Conservation (phyloP, 805 yeast species). For the Brettanomyces sp. region DNA sequence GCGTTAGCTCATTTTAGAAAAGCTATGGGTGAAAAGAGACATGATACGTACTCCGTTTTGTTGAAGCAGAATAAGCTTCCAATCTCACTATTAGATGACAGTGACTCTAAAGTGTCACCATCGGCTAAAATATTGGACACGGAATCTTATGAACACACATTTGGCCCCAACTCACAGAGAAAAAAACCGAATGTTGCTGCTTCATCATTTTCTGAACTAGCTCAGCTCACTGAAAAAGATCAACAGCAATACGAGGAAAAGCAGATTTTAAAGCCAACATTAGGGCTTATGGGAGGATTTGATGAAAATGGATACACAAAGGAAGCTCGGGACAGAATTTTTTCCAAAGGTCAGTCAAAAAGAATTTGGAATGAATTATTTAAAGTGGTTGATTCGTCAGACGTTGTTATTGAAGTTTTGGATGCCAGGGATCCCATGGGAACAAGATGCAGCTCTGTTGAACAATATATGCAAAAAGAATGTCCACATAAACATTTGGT, state of each 20-base stretch:
- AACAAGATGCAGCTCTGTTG: slow-evolving; percentile 88
- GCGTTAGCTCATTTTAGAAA: slow-evolving; percentile 90
- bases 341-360: slow-evolving; percentile 94
- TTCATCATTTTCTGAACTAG: slow-evolving; percentile 76
- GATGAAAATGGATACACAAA: slow-evolving; percentile 75
- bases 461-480: slow-evolving; percentile 85
- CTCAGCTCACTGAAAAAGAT: slow-evolving; percentile 45
- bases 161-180: slow-evolving; percentile 93
- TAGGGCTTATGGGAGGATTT: slow-evolving; percentile 72
- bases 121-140: slow-evolving; percentile 77
- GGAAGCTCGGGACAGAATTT: slow-evolving; percentile 92
- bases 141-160: slow-evolving; percentile 70
- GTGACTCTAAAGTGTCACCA: slow-evolving; percentile 68
- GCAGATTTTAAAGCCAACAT: slow-evolving; percentile 60
- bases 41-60: slow-evolving; percentile 78
- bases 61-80: slow-evolving; percentile 87
- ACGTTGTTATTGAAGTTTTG: slow-evolving; percentile 90
- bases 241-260: slow-evolving; percentile 61
- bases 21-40: slow-evolving; percentile 78
- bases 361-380: slow-evolving; percentile 98
- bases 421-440: slow-evolving; percentile 98
- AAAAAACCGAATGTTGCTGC: slow-evolving; percentile 75
- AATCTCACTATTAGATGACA: slow-evolving; percentile 88
- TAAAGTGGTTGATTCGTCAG: slow-evolving; percentile 95
- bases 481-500: slow-evolving; percentile 95